These are phyloP conservation scores for Aspergillus cristatus DNA, from an alignment of 495 filamentous ascomycete genomes.

Conservation along the genomic window DNA sequence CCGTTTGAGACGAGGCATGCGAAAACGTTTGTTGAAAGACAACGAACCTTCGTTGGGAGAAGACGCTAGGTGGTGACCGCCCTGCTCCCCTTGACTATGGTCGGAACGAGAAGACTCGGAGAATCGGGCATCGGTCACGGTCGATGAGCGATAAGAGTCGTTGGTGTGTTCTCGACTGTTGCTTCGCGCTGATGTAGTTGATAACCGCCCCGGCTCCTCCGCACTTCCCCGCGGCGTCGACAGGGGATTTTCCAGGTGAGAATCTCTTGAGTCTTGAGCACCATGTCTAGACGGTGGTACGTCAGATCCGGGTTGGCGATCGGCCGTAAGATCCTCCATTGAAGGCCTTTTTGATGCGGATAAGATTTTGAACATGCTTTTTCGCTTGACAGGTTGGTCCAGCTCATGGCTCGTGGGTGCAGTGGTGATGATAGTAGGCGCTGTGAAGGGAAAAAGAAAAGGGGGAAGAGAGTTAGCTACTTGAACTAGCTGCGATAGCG, in stretches of 20 bases:
- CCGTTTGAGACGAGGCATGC: constrained; percentile 71
- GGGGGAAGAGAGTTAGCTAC: neutral
- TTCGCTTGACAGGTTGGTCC: constrained; percentile 43
- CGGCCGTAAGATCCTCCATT: constrained; percentile 21
- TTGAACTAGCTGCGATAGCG: neutral
- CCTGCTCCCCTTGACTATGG: constrained; percentile 69
- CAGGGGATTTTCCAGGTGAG: constrained; percentile 32
- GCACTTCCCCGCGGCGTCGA: constrained; percentile 46
- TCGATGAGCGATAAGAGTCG: constrained; percentile 55
- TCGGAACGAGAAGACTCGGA: constrained; percentile 93
- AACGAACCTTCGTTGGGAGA: constrained; percentile 24
- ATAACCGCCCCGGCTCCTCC: constrained; percentile 58
- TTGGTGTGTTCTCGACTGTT: constrained; percentile 49
- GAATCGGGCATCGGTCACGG: constrained; percentile 55
- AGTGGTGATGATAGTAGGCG: constrained; percentile 87
- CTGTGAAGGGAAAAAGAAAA: neutral
- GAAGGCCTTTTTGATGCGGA: constrained; percentile 24
- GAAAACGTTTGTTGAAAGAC: constrained; percentile 67
- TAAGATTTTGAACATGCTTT: constrained; percentile 26
- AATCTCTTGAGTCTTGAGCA: constrained; percentile 23
- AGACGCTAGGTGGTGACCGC: constrained; percentile 30
- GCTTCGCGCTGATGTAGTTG: constrained; percentile 37
- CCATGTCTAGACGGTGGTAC: constrained; percentile 11
- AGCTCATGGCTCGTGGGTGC: constrained; percentile 66
- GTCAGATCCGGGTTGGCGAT: constrained; percentile 5